Evolutionary conservation across 1,139 yeast species (phyloP).

Genomic region (Suzukiozyma palmioleophila): DNA sequence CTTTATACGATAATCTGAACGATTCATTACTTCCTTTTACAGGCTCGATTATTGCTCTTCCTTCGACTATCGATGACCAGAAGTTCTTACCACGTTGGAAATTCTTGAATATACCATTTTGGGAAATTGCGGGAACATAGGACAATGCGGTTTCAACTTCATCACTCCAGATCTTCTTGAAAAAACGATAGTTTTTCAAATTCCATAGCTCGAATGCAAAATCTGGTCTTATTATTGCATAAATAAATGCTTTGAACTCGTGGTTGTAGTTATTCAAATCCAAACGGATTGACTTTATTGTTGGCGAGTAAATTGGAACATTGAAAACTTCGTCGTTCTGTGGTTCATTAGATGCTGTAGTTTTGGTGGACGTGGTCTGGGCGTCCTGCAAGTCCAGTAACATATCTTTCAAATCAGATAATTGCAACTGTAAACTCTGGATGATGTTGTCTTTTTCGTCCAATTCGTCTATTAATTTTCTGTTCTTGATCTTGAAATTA

Average conservation of each 20-base stretch:
- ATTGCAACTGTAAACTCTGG: conserved; percentile 63
- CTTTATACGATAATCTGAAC: conserved; percentile 36
- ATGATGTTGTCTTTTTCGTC: conserved; percentile 70
- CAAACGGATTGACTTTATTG: conserved; percentile 52
- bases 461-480: conserved; percentile 59
- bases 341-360: conserved; percentile 4
- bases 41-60: conserved; percentile 82
- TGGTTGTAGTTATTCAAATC: conserved; percentile 46
- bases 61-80: conserved; percentile 68
- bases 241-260: conserved; percentile 39
- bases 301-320: conserved; percentile 46
- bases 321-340: conserved; percentile 1
- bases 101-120: conserved; percentile 36
- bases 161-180: conserved; percentile 62
- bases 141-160: conserved; percentile 67
- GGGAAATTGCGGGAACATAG: conserved; percentile 28
- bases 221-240: conserved; percentile 29
- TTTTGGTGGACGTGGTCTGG: conserved; percentile 9
- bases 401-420: conserved; percentile 62
- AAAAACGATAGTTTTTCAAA: conserved; percentile 55
- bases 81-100: conserved; percentile 51
- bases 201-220: conserved; percentile 36
- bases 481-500: conserved; percentile 49
- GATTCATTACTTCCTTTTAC: conserved; percentile 78
- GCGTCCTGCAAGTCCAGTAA: conserved; percentile 34